Evolutionary conservation across 768 basidiomycete species (phyloP), one percentile per base, ranked within the genome.

Genomic region (Kwoniella europaea): DNA sequence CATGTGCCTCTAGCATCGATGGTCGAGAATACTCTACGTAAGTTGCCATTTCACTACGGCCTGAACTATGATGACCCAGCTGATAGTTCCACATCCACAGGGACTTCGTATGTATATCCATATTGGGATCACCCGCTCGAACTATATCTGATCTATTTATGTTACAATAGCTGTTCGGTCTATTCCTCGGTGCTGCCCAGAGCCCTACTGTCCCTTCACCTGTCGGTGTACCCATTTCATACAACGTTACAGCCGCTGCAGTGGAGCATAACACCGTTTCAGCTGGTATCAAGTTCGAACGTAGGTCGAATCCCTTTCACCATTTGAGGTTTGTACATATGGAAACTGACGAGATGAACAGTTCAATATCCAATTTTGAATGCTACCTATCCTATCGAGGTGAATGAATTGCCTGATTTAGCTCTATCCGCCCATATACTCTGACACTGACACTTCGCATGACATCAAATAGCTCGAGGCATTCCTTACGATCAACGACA

Each of bases 1-100:
- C 35, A 6, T 35, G 0, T 12, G 15, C n/a, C 3, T 12, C 6
- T 43, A 77, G 76, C 46, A 69, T 78, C 50, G 69, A 75, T 61
- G 74, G 74, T 7, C 42, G 74, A 65, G 73, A 76, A 43, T 52
- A 72, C 13, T 67, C 74, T 5, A 76, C 77, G 77, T 74, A 52
- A 74, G 76, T 72, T 20, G 10, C 35, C 13, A 3, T 41, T 35
- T 27, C 57, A 13, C n/a, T 10, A 7, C 15, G 10, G 2, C 5
- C 42, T 43, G 18, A 61, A 42, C 6, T 43, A 0, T 10, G 35
- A 55, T 35, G 35, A 35, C 35, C n/a, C 9, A 61, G 59, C 46
- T 69, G 53, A 69, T 43, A 0, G 1, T 13, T 10, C 9, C 42
- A 20, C 62, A 16, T 12, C 41, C 44, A 3, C 35, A 76, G 72